Base-by-base conservation (phyloP, 345 rosid genomes). In the Camelina laxa region DNA sequence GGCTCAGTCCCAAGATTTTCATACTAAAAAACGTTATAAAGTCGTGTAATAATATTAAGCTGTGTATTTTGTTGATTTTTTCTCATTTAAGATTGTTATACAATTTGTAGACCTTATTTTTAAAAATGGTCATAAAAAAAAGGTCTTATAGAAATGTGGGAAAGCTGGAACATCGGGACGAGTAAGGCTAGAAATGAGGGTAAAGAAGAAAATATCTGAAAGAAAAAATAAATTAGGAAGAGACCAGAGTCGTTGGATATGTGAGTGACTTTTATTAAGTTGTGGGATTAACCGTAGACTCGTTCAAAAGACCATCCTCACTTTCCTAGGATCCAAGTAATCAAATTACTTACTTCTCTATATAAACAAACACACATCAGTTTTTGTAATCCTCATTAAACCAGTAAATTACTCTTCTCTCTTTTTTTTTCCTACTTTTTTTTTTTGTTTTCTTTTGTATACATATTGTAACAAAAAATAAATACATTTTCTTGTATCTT, bases 261-360 rank as follows among this genome's bases (percentile, higher is more conserved):
- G 55, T 22, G 2, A 51, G 54, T 72, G 59, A 48, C 30, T 41
- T 41, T 68, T 69, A n/a, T 4, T 15, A 56, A 42, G 19, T 33
- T 60, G 0, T 6, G 14, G 0, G 11, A 72, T 61, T 61, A 39
- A 75, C 56, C 7, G 55, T 36, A 70, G 72, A 77, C 76, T 71
- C 64, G 68, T 77, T 77, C 76, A 72, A 71, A 65, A 38, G 22
- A 65, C 58, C 31, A 30, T 71, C 73, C 75, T 71, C 80, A 64
- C 72, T 71, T 77, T 77, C 48, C 75, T 77, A 57, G 0, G 50
- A 77, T 77, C 80, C 80, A 75, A 68, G 79, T 75, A 51, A 68
- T 60, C 60, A 49, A 4, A 12, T 15, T 71, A 4, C 0, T 65
- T 13, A 65, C 55, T 19, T 30, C 56, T 72, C 80, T 77, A 64